A percentile compares a stretch with the other conserved stretches of the same genome.
These are phyloP conservation scores for Ceratocystiopsis minuta DNA, from an alignment of 2,329 filamentous ascomycete genomes.

Conservation along the genomic window DNA sequence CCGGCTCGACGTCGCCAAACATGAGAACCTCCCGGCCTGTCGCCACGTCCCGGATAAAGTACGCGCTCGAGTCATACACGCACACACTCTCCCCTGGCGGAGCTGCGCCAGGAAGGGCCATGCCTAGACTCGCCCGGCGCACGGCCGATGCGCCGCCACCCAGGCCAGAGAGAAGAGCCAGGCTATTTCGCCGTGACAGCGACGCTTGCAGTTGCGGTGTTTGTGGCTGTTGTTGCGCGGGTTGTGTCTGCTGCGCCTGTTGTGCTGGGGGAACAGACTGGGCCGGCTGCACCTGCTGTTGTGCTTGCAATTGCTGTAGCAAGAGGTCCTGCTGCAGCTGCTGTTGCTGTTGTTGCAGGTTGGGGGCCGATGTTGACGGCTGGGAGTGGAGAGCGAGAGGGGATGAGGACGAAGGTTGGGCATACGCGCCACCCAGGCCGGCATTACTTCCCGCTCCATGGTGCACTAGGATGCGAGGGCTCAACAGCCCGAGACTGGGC, in stretches of 20 bases:
- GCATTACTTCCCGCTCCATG: slow-evolving; percentile 11
- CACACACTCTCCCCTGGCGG: slow-evolving; percentile 33
- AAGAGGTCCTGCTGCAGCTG: slow-evolving; percentile 1
- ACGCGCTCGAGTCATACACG: slow-evolving; percentile 78
- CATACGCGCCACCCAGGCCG: background rate
- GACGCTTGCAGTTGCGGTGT: slow-evolving; percentile 1
- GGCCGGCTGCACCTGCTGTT: background rate
- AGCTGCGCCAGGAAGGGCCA: background rate
- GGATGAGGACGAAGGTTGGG: slow-evolving; percentile 12
- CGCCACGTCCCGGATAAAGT: slow-evolving; percentile 65
- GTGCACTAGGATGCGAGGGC: slow-evolving; percentile 12
- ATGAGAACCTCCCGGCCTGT: slow-evolving; percentile 68
- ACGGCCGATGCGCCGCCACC: background rate
- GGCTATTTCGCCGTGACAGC: slow-evolving; percentile 6
- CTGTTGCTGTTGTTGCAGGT: slow-evolving; percentile 2
- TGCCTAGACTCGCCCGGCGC: slow-evolving; percentile 1
- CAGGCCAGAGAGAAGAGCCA: slow-evolving; percentile 2
- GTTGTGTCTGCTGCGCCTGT: background rate
- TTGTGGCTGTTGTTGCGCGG: background rate
- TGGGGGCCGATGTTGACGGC: slow-evolving; percentile 10
- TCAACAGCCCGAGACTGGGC: slow-evolving; percentile 8
- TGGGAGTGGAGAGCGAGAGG: slow-evolving; percentile 7
- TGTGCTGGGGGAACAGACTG: background rate
- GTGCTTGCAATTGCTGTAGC: background rate
- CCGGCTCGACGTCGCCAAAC: slow-evolving; percentile 90